A percentile compares a stretch with the other conserved stretches of the same genome.
Conservation (phyloP, 345 rosid species). For the Reutealis trisperma region DNA sequence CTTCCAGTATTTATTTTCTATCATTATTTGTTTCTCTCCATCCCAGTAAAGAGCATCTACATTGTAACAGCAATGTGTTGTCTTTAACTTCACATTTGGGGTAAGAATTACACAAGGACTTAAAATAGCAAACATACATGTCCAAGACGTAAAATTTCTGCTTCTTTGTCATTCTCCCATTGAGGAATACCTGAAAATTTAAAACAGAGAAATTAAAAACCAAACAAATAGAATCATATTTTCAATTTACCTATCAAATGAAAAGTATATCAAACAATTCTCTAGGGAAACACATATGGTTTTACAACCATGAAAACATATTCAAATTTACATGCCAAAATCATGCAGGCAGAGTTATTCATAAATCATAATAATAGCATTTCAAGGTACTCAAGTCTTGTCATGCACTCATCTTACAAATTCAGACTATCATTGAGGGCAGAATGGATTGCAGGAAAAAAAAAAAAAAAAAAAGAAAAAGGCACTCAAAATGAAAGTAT, state of each 20-base stretch:
- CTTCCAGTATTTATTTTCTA: background rate
- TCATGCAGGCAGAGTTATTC: background rate
- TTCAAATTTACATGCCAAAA: background rate
- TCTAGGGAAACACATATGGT: background rate
- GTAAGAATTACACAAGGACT: background rate
- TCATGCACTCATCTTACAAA: background rate
- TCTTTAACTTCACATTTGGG: background rate
- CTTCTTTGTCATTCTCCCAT: conserved; percentile 81
- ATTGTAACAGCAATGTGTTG: background rate
- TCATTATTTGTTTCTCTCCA: background rate
- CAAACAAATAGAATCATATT: background rate
- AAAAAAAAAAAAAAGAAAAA: too few relatives aligned
- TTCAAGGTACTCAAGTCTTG: background rate
- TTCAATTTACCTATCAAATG: background rate
- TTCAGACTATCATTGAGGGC: background rate
- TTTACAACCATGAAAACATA: background rate
- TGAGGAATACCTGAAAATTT: conserved; percentile 55
- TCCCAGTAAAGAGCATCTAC: background rate
- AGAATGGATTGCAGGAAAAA: background rate
- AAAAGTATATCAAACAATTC: background rate
- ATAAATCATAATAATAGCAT: background rate
- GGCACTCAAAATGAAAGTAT: background rate
- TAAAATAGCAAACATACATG: conserved; percentile 54
- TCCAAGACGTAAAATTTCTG: conserved; percentile 77
- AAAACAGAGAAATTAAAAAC: background rate